Evolutionary conservation across 345 rosid genomes (phyloP).

Genomic region (Syzygium aqueum): DNA sequence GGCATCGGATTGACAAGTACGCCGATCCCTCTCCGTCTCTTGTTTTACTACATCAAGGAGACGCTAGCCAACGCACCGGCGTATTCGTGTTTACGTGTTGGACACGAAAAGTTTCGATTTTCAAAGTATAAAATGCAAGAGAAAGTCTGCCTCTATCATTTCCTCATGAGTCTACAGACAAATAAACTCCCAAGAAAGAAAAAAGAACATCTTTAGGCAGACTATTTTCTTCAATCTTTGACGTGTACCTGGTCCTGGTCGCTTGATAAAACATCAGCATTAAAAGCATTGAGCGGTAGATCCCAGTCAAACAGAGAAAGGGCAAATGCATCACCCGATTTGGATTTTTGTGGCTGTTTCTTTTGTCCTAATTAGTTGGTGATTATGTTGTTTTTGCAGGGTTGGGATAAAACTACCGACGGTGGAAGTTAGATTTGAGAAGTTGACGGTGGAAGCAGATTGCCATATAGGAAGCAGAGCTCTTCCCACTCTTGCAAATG

Average conservation of each 20-base stretch:
- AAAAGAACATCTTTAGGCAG: background rate
- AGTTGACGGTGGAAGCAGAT: constrained; percentile 56
- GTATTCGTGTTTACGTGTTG: background rate
- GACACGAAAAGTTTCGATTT: background rate
- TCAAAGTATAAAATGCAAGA: background rate
- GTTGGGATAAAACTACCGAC: constrained; percentile 78
- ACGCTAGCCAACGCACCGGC: background rate
- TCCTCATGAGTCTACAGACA: background rate
- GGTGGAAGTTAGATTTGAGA: constrained; percentile 68
- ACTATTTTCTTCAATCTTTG: background rate
- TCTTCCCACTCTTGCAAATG: constrained; percentile 72
- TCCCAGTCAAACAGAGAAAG: background rate
- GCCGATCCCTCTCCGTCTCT: background rate
- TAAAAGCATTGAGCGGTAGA: background rate
- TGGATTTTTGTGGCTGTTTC: background rate
- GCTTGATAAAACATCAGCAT: background rate
- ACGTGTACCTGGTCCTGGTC: background rate
- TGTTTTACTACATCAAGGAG: background rate
- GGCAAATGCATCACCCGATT: background rate
- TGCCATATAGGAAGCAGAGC: constrained; percentile 76
- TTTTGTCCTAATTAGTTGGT: background rate
- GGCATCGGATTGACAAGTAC: constrained; percentile 69
- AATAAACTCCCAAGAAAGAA: background rate
- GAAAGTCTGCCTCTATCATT: background rate
- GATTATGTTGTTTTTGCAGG: constrained; percentile 21